A percentile compares a stretch with the other conserved stretches of the same genome.
Conservation (phyloP, 78 protist species). For the Dictyostelium firmibasis region DNA sequence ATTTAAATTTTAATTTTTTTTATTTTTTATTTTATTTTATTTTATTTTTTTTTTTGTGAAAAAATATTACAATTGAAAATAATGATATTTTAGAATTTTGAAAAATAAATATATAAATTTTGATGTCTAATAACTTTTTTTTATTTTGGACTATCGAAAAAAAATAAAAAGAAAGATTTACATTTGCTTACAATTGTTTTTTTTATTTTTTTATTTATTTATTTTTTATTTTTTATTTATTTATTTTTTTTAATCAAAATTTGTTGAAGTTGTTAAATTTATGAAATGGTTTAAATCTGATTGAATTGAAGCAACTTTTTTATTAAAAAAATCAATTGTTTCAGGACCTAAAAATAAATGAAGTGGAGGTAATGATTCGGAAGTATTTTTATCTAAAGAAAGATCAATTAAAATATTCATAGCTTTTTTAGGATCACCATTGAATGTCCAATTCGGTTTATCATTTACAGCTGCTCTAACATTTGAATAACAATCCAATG, state of each 20-base stretch:
- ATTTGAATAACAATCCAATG: neutral
- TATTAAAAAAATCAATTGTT: neutral
- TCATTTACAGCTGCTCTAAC: neutral
- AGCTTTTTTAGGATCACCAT: constrained; percentile 23
- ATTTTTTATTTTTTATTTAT: neutral
- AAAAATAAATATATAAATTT: too few species aligned
- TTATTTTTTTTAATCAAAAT: constrained; percentile 8
- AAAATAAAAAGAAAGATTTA: too few species aligned
- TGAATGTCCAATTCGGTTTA: constrained; percentile 3
- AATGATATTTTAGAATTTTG: too few species aligned
- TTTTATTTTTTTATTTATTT: neutral
- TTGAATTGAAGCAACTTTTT: neutral
- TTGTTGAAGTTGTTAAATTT: neutral
- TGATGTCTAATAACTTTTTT: too few species aligned
- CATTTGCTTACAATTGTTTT: too few species aligned
- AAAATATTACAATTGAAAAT: too few species aligned
- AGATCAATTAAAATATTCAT: neutral
- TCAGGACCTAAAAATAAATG: constrained; percentile 44
- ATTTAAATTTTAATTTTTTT: neutral
- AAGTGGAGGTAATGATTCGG: neutral
- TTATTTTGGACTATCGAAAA: too few species aligned
- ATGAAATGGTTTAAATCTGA: neutral
- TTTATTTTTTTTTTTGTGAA: too few species aligned
- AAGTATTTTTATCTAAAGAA: neutral
- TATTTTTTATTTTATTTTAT: too few species aligned